Evolutionary conservation across 2,329 filamentous ascomycete genomes (phyloP).

Genomic region (Furcasterigmium sp.): DNA sequence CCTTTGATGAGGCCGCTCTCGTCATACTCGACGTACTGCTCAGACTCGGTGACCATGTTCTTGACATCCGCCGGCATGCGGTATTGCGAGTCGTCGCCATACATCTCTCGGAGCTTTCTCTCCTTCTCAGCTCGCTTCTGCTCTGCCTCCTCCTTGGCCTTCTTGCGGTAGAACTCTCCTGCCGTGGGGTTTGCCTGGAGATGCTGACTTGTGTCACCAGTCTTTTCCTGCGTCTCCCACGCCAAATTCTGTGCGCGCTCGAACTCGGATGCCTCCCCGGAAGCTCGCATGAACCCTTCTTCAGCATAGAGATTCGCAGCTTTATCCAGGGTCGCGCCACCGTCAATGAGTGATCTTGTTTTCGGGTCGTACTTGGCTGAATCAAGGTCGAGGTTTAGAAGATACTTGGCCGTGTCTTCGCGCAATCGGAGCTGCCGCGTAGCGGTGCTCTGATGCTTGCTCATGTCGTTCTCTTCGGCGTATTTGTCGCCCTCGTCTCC

Average conservation of each 20-base stretch:
- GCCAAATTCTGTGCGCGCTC: slow-evolving; percentile 85
- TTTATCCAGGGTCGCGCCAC: slow-evolving; percentile 72
- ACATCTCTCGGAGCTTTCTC: slow-evolving; percentile 72
- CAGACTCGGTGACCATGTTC: slow-evolving; percentile 64
- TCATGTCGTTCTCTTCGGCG: slow-evolving; percentile 95
- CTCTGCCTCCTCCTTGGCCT: slow-evolving; percentile 69
- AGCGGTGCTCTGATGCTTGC: slow-evolving; percentile 82
- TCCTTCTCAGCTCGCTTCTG: slow-evolving; percentile 62
- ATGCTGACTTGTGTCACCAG: slow-evolving; percentile 75
- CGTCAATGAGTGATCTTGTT: slow-evolving; percentile 84
- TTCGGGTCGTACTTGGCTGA: slow-evolving; percentile 98
- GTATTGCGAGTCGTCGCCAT: slow-evolving; percentile 59
- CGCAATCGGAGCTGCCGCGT: slow-evolving; percentile 86
- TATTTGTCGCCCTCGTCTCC: slow-evolving; percentile 67
- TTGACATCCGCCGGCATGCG: slow-evolving; percentile 56
- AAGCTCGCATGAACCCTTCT: slow-evolving; percentile 83
- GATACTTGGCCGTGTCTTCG: slow-evolving; percentile 96
- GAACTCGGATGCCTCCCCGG: slow-evolving; percentile 89
- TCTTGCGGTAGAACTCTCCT: slow-evolving; percentile 77
- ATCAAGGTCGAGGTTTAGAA: slow-evolving; percentile 90
- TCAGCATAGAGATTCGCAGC: slow-evolving; percentile 82
- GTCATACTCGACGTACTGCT: slow-evolving; percentile 91
- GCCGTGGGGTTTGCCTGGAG: slow-evolving; percentile 95
- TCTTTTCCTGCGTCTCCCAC: slow-evolving; percentile 89
- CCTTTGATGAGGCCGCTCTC: slow-evolving; percentile 86